These are phyloP conservation scores for Streptanthus diversifolius DNA, from an alignment of 345 rosid species.

Conservation along the genomic window DNA sequence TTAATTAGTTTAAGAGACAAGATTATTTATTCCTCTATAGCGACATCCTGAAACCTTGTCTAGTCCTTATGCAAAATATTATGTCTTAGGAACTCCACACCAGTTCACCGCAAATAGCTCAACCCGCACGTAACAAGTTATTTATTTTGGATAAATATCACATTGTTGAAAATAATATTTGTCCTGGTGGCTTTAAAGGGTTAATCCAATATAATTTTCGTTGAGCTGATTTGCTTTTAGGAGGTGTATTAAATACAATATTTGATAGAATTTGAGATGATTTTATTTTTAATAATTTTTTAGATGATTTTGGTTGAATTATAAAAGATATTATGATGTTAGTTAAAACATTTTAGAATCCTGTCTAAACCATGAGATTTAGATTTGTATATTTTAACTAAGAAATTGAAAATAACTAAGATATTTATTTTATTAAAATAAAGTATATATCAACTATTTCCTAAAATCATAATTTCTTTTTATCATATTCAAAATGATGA, in stretches of 20 bases:
- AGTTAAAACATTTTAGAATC: too few species aligned
- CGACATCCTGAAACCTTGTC: slow-evolving; percentile 23
- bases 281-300: too few species aligned
- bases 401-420: too few species aligned
- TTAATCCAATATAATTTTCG: background rate
- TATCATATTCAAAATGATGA: background rate
- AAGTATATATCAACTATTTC: background rate
- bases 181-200: background rate
- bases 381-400: too few species aligned
- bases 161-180: background rate
- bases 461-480: background rate
- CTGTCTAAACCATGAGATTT: too few species aligned
- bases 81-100: slow-evolving; percentile 3
- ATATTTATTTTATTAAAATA: background rate
- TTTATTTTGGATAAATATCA: background rate
- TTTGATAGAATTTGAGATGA: too few species aligned
- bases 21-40: slow-evolving; percentile 18
- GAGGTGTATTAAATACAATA: too few species aligned
- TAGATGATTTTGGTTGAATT: too few species aligned
- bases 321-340: too few species aligned
- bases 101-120: background rate
- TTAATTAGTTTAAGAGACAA: slow-evolving; percentile 29
- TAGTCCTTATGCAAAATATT: background rate
- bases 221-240: too few species aligned
- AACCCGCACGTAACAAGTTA: slow-evolving; percentile 1